These are phyloP conservation scores for Verticillium alfalfae DNA, from an alignment of 2,329 filamentous ascomycete species.

Conservation along the genomic window DNA sequence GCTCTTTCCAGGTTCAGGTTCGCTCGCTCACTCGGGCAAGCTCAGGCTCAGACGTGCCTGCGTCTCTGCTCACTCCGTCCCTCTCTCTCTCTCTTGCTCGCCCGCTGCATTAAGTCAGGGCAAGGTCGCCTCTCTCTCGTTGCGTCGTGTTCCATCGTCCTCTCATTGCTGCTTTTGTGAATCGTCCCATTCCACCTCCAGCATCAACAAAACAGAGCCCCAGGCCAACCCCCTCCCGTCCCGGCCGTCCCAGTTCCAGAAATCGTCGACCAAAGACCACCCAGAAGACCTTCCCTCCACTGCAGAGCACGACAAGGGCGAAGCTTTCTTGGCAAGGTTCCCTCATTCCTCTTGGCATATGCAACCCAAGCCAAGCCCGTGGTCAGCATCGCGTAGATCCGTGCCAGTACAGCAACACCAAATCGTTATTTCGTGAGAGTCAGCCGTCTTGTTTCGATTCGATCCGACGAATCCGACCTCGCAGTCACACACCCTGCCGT, in stretches of 20 bases:
- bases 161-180: not conserved
- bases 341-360: slow-evolving; percentile 15
- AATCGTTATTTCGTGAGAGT: not conserved
- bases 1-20: not conserved
- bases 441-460: not conserved
- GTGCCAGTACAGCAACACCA: not conserved
- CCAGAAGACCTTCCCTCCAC: slow-evolving; percentile 1
- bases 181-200: not conserved
- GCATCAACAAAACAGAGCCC: not conserved
- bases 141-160: not conserved
- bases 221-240: not conserved
- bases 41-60: not conserved
- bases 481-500: not conserved
- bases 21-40: not conserved
- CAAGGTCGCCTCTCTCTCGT: not conserved
- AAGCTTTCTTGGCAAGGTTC: slow-evolving; percentile 15
- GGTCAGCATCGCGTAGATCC: slow-evolving; percentile 11
- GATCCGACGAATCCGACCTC: not conserved
- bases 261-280: not conserved
- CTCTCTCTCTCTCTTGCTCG: not conserved
- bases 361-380: slow-evolving; percentile 12
- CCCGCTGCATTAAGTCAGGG: not conserved
- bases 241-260: slow-evolving; percentile 4
- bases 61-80: not conserved
- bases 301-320: slow-evolving; percentile 8